Evolutionary conservation across 225 moss, liverwort and hornwort species (phyloP), one percentile per base, ranked within the genome.

Genomic region (Pseudisothecium myosuroides): DNA sequence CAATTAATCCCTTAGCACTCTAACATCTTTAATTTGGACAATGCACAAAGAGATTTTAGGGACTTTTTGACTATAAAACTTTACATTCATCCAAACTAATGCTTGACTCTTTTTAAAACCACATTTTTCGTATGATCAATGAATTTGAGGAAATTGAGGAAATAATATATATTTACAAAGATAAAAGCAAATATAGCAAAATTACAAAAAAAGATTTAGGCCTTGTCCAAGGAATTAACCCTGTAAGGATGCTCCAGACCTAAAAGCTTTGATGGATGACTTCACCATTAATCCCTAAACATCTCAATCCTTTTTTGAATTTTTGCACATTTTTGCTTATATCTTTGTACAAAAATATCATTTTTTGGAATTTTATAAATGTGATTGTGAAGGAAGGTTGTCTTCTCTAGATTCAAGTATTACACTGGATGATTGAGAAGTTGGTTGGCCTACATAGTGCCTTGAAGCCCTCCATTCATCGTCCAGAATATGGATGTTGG

Each of bases 231-330:
- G 3, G 5, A 8, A 1, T 49, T 12, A 17, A 45, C 27, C 16
- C 3, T 41, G 0, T 12, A 39, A 39, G 11, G 14, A 22, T 0
- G 0, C 0, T 12, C 2, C 0, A 0, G 0, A 28, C 47, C 18
- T 47, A 7, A 18, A 31, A 18, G 29, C 1, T 27, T 0, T 45
- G 0, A 45, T 73, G 45, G 5, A 45, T 47, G 29, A 47, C 17
- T 47, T 74, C 17, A 11, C 0, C n/a, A n/a, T n/a, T n/a, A n/a
- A n/a, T n/a, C n/a, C n/a, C n/a, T n/a, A n/a, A n/a, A n/a, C n/a
- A n/a, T n/a, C n/a, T n/a, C n/a, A n/a, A n/a, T n/a, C n/a, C n/a
- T n/a, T n/a, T n/a, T n/a, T n/a, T n/a, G n/a, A n/a, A n/a, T n/a
- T n/a, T n/a, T n/a, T n/a, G n/a, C n/a, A n/a, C n/a, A n/a, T n/a